A percentile compares a stretch with the other conserved stretches of the same genome.
These are phyloP conservation scores for Trametes versicolor DNA, from an alignment of 1,284 basidiomycete genomes.

Conservation along the genomic window DNA sequence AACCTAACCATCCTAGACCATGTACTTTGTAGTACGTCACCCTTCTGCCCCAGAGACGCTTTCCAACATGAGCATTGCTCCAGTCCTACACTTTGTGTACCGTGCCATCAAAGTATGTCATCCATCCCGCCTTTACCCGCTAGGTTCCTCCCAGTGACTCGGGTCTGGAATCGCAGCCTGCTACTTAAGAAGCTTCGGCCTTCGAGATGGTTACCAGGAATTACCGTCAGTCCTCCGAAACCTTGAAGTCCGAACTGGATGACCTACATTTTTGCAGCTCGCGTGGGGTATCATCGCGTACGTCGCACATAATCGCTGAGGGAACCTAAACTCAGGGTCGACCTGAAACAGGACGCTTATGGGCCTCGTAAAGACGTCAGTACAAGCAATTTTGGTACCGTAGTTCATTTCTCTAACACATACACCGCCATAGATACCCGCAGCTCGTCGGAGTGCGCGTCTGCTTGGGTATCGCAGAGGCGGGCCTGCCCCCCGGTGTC, in stretches of 20 bases:
- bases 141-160: neutral
- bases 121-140: constrained; percentile 16
- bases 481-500: constrained; percentile 71
- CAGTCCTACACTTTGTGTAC: constrained; percentile 70
- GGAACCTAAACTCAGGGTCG: constrained; percentile 46
- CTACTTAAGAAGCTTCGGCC: constrained; percentile 45
- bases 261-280: constrained; percentile 23
- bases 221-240: constrained; percentile 33
- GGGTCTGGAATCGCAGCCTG: constrained; percentile 31
- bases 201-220: constrained; percentile 44
- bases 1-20: constrained; percentile 53
- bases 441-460: constrained; percentile 66
- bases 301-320: constrained; percentile 21
- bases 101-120: constrained; percentile 62
- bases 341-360: constrained; percentile 58
- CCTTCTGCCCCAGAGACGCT: neutral
- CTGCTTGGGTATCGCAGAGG: constrained; percentile 70
- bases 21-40: constrained; percentile 71
- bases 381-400: neutral
- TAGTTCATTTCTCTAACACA: neutral
- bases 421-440: constrained; percentile 53
- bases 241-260: neutral
- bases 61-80: neutral
- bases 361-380: constrained; percentile 68
- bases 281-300: constrained; percentile 36